Base-by-base conservation (phyloP, 176 grass and related monocot species). In the Oryza australiensis region DNA sequence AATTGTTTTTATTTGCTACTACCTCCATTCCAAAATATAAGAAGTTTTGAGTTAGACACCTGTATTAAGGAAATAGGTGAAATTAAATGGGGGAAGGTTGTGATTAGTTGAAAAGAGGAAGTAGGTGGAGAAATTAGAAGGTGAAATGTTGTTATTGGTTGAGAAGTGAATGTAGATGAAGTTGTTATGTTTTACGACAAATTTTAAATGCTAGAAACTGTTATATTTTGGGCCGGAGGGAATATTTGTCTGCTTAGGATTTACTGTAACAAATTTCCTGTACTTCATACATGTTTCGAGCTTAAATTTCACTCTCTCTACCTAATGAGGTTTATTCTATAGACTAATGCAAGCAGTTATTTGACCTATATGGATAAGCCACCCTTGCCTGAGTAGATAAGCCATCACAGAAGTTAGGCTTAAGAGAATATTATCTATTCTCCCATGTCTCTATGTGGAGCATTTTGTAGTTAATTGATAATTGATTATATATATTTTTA, bases 241-340 rank as follows among this genome's bases (percentile, higher is more conserved):
- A 40, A 10, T 40, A 60, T 14, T 26, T 63, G 1, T 55, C 18
- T 22, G 5, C 49, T 83, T 62, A 81, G 64, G 27, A 33, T 76
- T 27, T 45, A 40, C 38, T 40, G 38, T 40, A 37, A 33, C 20
- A 74, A 74, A 68, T 42, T 73, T 29, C 24, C 22, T 62, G 12
- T 72, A 40, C 35, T 42, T 72, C 23, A 24, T 22, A 3, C 5
- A 60, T 42, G 34, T 62, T 82, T 72, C 68, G 62, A 62, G 79
- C 27, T 72, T 72, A 62, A 82, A 59, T 38, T 65, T 66, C 40
- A 77, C 30, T 30, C 26, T 29, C 26, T 72, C 38, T 49, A 13
- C 26, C 64, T 87, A 76, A 79, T 40, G n/a, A 23, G 9, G 38
- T 43, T 46, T 70, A 35, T 62, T 80, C n/a, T 69, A 22, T 35